A percentile compares a stretch with the other conserved stretches of the same genome.
Conservation (phyloP, 495 filamentous ascomycete genomes). For the Clavariopsis aquatica region DNA sequence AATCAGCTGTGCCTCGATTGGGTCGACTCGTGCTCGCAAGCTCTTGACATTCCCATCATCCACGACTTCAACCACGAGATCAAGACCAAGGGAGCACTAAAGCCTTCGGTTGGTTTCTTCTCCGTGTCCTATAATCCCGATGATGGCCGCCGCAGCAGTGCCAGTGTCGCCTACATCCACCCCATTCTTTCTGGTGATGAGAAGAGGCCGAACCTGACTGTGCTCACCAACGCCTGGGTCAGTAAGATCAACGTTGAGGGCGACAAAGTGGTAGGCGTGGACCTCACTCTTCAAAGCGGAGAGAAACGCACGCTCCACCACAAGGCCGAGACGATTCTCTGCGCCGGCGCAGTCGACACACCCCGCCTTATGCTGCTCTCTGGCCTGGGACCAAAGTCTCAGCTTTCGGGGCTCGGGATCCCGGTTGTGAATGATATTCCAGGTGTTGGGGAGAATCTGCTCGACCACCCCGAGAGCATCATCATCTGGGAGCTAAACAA, state of each 20-base stretch:
- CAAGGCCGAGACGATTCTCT: conserved; percentile 72
- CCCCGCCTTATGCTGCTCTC: conserved; percentile 73
- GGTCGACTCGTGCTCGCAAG: conserved; percentile 70
- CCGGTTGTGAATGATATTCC: conserved; percentile 70
- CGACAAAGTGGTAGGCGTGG: conserved; percentile 65
- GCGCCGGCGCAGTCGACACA: conserved; percentile 76
- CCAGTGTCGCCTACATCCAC: conserved; percentile 83
- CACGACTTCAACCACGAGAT: conserved; percentile 81
- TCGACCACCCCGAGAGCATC: conserved; percentile 76
- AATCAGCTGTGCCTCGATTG: conserved; percentile 86
- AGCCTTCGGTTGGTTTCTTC: conserved; percentile 79
- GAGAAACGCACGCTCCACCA: conserved; percentile 59
- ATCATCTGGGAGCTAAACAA: conserved; percentile 84
- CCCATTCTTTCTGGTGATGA: conserved; percentile 76
- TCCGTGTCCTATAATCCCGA: conserved; percentile 81
- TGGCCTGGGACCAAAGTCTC: conserved; percentile 68
- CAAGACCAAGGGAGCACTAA: conserved; percentile 63
- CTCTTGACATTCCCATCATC: conserved; percentile 73
- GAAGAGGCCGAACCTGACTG: conserved; percentile 73
- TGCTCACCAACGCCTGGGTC: conserved; percentile 79
- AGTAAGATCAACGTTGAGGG: conserved; percentile 66
- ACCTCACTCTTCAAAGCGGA: conserved; percentile 66
- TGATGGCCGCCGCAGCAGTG: conserved; percentile 73
- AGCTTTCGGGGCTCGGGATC: conserved; percentile 66
- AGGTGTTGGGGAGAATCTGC: conserved; percentile 76